Evolutionary conservation across 2,329 filamentous ascomycete species (phyloP).

Genomic region (Geosmithia flava): DNA sequence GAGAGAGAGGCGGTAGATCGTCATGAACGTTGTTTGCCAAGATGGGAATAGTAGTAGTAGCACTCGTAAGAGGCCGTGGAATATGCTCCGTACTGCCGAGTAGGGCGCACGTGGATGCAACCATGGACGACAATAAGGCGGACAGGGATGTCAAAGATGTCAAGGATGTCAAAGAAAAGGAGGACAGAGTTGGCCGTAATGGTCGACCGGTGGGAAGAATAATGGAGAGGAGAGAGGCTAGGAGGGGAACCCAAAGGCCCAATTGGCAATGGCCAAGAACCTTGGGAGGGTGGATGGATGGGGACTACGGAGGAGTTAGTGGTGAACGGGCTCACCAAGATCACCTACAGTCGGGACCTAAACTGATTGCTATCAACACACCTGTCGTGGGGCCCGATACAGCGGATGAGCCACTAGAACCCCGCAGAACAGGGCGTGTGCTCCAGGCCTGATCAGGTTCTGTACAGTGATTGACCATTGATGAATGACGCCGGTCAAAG

Average conservation of each 20-base stretch:
- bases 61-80: neutral
- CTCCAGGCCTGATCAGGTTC: neutral
- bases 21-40: too few species aligned
- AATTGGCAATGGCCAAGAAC: too few species aligned
- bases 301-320: too few species aligned
- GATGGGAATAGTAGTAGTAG: too few species aligned
- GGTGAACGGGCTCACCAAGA: neutral
- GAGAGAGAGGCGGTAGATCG: neutral
- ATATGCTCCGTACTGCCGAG: neutral
- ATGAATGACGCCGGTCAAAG: neutral
- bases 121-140: neutral
- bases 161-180: neutral
- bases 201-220: too few species aligned
- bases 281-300: too few species aligned
- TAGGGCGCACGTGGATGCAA: neutral
- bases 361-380: neutral
- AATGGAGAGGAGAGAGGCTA: too few species aligned
- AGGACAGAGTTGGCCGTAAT: neutral
- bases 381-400: neutral
- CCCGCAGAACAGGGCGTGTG: constrained; percentile 16
- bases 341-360: too few species aligned
- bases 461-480: neutral
- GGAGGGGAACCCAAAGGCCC: too few species aligned
- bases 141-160: neutral
- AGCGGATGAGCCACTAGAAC: constrained; percentile 14